Evolutionary conservation across 2,329 filamentous ascomycete species (phyloP).

Genomic region (Didymella sp.): DNA sequence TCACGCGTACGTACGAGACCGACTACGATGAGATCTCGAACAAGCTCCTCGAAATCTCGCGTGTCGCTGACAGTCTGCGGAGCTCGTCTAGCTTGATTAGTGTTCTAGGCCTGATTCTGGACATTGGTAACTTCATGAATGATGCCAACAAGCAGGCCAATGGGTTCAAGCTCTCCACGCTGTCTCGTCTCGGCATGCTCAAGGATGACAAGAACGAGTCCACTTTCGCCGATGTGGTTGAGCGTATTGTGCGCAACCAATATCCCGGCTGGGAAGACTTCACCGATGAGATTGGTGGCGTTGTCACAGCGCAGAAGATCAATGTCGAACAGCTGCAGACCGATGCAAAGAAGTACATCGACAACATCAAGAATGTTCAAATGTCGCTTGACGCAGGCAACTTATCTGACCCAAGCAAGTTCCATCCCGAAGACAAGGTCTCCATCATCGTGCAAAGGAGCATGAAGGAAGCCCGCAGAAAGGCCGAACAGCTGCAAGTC

Average conservation of each 20-base stretch:
- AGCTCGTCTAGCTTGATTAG: constrained; percentile 96
- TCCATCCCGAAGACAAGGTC: constrained; percentile 96
- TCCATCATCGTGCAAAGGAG: constrained; percentile 86
- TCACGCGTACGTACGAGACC: constrained; percentile 81
- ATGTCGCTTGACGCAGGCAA: constrained; percentile 91
- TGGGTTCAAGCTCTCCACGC: constrained; percentile 96
- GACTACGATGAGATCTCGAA: constrained; percentile 92
- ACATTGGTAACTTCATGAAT: constrained; percentile 99
- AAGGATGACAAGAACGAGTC: constrained; percentile 99
- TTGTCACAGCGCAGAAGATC: constrained; percentile 82
- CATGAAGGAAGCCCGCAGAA: constrained; percentile 96
- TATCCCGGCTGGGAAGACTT: constrained; percentile 96
- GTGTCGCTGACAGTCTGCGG: constrained; percentile 85
- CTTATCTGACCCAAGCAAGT: constrained; percentile 94
- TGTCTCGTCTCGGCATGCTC: constrained; percentile 92
- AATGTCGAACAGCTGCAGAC: constrained; percentile 90
- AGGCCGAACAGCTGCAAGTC: constrained; percentile 93
- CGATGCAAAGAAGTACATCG: constrained; percentile 91
- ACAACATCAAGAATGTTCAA: constrained; percentile 94
- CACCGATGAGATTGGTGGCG: constrained; percentile 79
- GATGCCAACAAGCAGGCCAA: constrained; percentile 97
- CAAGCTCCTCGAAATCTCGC: constrained; percentile 85
- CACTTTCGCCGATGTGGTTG: constrained; percentile 92
- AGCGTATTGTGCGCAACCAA: constrained; percentile 94
- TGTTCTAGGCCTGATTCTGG: constrained; percentile 91